A percentile compares a stretch with the other conserved stretches of the same genome.
Evolutionary conservation across 108 stramenopile species (phyloP).

Genomic region (Hondaea fermentalgiana): DNA sequence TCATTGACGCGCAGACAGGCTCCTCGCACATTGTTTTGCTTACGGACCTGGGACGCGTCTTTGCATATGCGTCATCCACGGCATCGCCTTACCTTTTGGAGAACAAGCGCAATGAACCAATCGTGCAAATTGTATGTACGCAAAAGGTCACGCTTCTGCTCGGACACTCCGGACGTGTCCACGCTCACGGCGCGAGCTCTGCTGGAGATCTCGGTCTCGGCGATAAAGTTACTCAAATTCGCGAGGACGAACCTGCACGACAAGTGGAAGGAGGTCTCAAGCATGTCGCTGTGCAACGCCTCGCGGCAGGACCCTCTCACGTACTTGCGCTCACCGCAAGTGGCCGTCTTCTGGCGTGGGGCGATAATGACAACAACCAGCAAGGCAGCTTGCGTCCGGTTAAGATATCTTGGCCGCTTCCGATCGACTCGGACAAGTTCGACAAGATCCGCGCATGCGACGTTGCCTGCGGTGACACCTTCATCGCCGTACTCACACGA

Average conservation of each 20-base stretch:
- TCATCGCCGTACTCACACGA: too few species aligned
- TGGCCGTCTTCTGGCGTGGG: neutral
- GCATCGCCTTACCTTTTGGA: neutral
- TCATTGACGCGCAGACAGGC: neutral
- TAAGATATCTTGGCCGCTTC: too few species aligned
- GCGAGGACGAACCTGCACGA: neutral
- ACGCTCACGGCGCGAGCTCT: neutral
- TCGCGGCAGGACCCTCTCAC: neutral
- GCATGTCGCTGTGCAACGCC: neutral
- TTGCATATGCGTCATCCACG: neutral
- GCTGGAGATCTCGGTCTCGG: neutral
- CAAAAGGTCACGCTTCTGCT: neutral
- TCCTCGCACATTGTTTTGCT: neutral
- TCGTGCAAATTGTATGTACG: neutral
- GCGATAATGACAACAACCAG: neutral
- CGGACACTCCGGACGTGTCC: neutral
- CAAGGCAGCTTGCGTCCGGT: too few species aligned
- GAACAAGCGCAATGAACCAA: neutral
- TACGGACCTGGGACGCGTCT: neutral
- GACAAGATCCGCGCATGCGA: too few species aligned
- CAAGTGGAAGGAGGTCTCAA: neutral
- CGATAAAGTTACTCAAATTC: neutral
- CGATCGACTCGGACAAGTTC: too few species aligned
- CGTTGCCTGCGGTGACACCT: too few species aligned
- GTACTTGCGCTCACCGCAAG: neutral